phyloP scores from a whole-genome alignment of 2,329 filamentous ascomycete species.

The Coniochaeta hoffmannii region DNA sequence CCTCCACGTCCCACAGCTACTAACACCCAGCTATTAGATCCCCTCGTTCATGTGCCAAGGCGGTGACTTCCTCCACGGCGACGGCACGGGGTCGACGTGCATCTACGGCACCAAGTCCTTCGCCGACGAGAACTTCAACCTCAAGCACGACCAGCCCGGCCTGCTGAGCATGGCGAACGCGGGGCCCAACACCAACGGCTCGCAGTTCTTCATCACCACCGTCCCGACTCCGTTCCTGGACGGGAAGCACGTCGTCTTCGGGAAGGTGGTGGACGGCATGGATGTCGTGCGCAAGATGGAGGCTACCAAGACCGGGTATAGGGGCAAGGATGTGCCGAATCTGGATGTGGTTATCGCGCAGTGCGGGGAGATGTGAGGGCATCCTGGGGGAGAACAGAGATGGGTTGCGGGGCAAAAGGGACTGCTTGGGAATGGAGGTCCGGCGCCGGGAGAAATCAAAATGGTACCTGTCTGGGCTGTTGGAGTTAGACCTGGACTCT shows the following conservation, averaged over 20 bases:
- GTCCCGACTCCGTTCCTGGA: constrained; percentile 82
- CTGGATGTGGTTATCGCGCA: constrained; percentile 77
- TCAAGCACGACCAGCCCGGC: constrained; percentile 73
- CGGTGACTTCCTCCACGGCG: constrained; percentile 88
- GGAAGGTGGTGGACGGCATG: constrained; percentile 81
- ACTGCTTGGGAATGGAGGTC: too few species aligned
- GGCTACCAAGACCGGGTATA: constrained; percentile 71
- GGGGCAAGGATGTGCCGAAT: constrained; percentile 71
- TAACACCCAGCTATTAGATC: constrained; percentile 48
- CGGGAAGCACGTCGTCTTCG: constrained; percentile 92
- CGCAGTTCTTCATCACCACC: constrained; percentile 96
- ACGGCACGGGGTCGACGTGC: constrained; percentile 79
- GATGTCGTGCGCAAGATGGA: constrained; percentile 91
- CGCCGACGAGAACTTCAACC: constrained; percentile 79
- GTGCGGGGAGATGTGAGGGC: constrained; percentile 84
- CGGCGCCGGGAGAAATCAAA: too few species aligned
- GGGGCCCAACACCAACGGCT: constrained; percentile 87
- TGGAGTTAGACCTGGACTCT: too few species aligned
- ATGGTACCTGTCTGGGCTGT: too few species aligned
- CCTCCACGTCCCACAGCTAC: constrained; percentile 3
- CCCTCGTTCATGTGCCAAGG: constrained; percentile 97
- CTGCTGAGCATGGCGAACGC: constrained; percentile 93
- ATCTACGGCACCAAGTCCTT: constrained; percentile 86
- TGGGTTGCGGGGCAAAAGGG: too few species aligned
- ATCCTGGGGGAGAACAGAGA: neutral